Evolutionary conservation across 2,329 filamentous ascomycete genomes (phyloP), one percentile per base, ranked within the genome.

Genomic region (Coniochaeta sp.): DNA sequence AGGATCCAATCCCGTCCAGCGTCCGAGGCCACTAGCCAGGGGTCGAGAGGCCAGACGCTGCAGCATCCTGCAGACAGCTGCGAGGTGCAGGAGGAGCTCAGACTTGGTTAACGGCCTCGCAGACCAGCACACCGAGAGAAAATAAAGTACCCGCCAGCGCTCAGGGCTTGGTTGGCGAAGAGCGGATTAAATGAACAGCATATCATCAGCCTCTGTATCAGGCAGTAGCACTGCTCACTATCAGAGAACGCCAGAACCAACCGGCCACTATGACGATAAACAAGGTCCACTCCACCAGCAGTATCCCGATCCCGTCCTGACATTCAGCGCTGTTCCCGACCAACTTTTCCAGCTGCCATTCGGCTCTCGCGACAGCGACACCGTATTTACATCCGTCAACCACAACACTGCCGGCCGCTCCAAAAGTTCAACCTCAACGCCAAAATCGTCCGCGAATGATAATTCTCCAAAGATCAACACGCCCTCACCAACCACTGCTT

Each of bases 261-360:
- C 54, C 30, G 26, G 55, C 56, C 47, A 58, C 55, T 26, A 57
- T 61, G 54, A 58, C 42, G 60, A 61, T 32, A 56, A 42, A 61
- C 55, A 17, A 9, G 52, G 50, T 34, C 52, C 34, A 44, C 36
- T 16, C 19, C 36, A 57, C 7, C 30, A 42, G n/a, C 59, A 36
- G 19, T 44, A 47, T 19, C 55, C 58, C 58, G 60, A 62, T 34
- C 59, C 64, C 52, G 60, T 66, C 59, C 57, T 78, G 63, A 74
- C 70, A 63, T 76, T 78, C 68, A 70, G 75, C 63, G 75, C 79
- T 65, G 67, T 77, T 56, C 71, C 75, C 59, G 70, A 67, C 67
- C 73, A 78, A 65, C 68, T 77, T 64, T 69, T 71, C 62, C 73
- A 72, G 62, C 74, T 78, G 61, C 68, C 69, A 62, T 65, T 70